These are phyloP conservation scores for Leccinellum rugosiceps DNA, from an alignment of 768 basidiomycete genomes.

Conservation along the genomic window DNA sequence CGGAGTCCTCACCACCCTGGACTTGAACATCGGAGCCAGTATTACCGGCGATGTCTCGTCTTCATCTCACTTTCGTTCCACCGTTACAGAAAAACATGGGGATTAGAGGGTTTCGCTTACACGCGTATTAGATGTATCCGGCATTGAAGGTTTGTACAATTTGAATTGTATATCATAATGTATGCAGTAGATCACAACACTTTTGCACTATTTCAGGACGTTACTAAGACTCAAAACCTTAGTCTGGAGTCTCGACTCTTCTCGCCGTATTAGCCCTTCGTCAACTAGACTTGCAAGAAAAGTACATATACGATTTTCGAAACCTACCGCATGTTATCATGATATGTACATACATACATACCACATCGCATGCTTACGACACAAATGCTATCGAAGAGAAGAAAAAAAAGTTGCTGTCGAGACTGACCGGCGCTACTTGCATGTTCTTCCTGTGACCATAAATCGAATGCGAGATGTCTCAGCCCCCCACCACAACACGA, in stretches of 20 bases:
- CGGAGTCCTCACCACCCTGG: no score
- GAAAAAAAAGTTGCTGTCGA: constrained; percentile 1
- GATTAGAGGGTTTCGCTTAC: no score
- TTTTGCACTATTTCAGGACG: neutral
- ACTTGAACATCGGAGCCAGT: no score
- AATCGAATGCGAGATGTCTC: constrained; percentile 3
- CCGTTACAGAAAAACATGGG: no score
- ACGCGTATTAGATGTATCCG: no score
- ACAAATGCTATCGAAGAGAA: constrained; percentile 11
- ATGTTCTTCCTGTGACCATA: constrained; percentile 15
- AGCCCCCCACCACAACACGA: neutral
- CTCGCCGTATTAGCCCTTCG: neutral
- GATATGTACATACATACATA: constrained; percentile 4
- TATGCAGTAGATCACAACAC: neutral
- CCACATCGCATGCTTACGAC: neutral
- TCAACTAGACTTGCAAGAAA: neutral
- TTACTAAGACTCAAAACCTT: no score
- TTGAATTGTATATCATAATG: no score
- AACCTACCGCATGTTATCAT: constrained; percentile 6
- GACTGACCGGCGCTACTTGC: neutral
- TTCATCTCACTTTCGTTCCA: no score
- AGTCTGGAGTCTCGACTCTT: neutral
- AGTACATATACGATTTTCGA: neutral
- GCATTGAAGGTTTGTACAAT: neutral
- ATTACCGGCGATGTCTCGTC: no score